phyloP scores from a whole-genome alignment of 768 basidiomycete genomes.

The Dentipellis sp. region DNA sequence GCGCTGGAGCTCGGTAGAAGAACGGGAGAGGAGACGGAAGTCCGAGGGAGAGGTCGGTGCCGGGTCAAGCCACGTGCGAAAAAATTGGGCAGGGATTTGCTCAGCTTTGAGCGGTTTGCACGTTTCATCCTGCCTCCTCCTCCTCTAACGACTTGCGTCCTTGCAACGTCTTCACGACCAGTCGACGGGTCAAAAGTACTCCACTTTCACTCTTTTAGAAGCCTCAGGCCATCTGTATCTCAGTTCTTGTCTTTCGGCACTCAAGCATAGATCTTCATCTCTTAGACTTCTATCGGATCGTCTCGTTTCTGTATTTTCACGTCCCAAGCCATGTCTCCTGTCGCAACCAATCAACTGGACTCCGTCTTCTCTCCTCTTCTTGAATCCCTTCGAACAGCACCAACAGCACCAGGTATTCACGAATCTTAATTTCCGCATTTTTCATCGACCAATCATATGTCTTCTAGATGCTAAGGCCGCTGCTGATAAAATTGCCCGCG shows the following conservation, averaged over 20 bases:
- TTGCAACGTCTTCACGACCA: no score
- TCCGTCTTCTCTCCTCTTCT: constrained; percentile 33
- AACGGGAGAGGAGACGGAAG: no score
- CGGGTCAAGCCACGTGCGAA: no score
- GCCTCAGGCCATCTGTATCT: not conserved
- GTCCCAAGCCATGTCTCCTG: constrained; percentile 39
- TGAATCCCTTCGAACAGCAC: constrained; percentile 27
- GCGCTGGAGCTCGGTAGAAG: no score
- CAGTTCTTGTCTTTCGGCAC: constrained; percentile 1
- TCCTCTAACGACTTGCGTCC: no score
- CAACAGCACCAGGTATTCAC: constrained; percentile 26
- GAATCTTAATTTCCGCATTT: not conserved
- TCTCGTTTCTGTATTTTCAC: constrained; percentile 2
- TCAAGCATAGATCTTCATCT: not conserved
- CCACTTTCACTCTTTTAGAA: not conserved
- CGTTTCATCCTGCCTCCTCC: no score
- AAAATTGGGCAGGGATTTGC: no score
- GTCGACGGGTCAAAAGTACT: not conserved
- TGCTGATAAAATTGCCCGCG: constrained; percentile 69
- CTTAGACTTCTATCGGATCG: not conserved
- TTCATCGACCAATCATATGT: not conserved
- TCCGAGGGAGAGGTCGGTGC: no score
- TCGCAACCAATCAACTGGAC: constrained; percentile 35
- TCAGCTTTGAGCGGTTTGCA: no score
- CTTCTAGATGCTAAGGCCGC: constrained; percentile 71